Percentiles rank a stretch among this genome's conserved stretches.
phyloP scores from a whole-genome alignment of 352 stramenopile genomes.

The Blastocystis sp. region DNA sequence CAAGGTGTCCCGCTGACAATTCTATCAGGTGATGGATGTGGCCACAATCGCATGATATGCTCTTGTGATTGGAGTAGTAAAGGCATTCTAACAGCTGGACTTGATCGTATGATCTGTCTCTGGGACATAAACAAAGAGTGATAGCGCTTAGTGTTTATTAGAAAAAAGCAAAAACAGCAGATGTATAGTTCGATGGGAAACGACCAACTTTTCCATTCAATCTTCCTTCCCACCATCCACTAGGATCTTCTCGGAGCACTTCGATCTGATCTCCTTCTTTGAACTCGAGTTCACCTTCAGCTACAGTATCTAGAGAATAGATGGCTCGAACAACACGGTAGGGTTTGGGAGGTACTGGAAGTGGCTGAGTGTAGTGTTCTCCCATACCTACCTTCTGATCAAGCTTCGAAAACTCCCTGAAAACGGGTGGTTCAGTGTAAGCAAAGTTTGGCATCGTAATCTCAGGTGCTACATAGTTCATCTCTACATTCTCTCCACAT shows the following conservation, averaged over 20 bases:
- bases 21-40: slow-evolving; percentile 15
- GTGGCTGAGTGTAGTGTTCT: not conserved
- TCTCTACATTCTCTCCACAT: not conserved
- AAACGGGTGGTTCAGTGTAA: not conserved
- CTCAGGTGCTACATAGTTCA: not conserved
- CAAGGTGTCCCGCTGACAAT: slow-evolving; percentile 34
- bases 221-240: slow-evolving; percentile 64
- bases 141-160: slow-evolving; percentile 29
- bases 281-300: slow-evolving; percentile 59
- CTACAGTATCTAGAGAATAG: slow-evolving; percentile 18
- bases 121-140: not conserved
- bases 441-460: not conserved
- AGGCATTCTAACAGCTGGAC: slow-evolving; percentile 16
- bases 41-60: slow-evolving; percentile 39
- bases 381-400: not conserved
- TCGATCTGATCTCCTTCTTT: slow-evolving; percentile 58
- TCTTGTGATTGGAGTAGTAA: slow-evolving; percentile 28
- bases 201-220: slow-evolving; percentile 55
- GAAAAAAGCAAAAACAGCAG: not conserved
- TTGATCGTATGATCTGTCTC: not conserved
- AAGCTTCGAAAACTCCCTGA: not conserved
- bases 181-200: slow-evolving; percentile 64
- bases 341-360: not conserved
- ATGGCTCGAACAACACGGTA: not conserved
- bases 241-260: slow-evolving; percentile 61